Conservation (phyloP, 805 yeast species). For the Nakazawaea ambrosiae region DNA sequence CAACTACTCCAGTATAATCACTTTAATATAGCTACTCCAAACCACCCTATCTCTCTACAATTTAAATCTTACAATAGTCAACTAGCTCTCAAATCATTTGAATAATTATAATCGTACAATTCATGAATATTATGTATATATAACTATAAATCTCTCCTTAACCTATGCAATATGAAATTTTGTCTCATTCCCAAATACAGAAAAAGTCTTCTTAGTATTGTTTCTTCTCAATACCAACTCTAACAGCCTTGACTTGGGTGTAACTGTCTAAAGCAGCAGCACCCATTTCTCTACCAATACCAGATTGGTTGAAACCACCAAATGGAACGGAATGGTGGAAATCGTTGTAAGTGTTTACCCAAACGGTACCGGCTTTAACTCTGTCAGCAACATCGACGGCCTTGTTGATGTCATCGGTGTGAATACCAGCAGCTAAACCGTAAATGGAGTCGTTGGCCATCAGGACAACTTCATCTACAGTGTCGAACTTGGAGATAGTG, state of each 20-base stretch:
- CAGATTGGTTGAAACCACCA: constrained; percentile 89
- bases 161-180: too few relatives aligned
- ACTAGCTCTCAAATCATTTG: too few relatives aligned
- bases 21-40: too few relatives aligned
- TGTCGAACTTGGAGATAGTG: constrained; percentile 70
- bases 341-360: constrained; percentile 88
- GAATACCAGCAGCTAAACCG: constrained; percentile 90
- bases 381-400: constrained; percentile 70
- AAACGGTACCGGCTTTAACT: constrained; percentile 82
- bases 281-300: constrained; percentile 93
- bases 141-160: too few relatives aligned
- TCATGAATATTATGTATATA: too few relatives aligned
- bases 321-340: constrained; percentile 85
- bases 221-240: constrained; percentile 28
- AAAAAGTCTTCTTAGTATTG: too few relatives aligned
- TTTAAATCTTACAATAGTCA: too few relatives aligned
- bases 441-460: constrained; percentile 76
- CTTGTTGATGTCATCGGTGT: constrained; percentile 67
- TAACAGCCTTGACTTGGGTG: constrained; percentile 81
- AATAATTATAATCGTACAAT: too few relatives aligned
- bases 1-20: too few relatives aligned
- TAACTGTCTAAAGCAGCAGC: constrained; percentile 79
- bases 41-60: too few relatives aligned
- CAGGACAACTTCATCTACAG: constrained; percentile 73
- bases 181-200: too few relatives aligned